Percentiles rank a stretch among this genome's conserved stretches.
Evolutionary conservation across 2,329 filamentous ascomycete species (phyloP).

Genomic region (Aspergillus sp.): DNA sequence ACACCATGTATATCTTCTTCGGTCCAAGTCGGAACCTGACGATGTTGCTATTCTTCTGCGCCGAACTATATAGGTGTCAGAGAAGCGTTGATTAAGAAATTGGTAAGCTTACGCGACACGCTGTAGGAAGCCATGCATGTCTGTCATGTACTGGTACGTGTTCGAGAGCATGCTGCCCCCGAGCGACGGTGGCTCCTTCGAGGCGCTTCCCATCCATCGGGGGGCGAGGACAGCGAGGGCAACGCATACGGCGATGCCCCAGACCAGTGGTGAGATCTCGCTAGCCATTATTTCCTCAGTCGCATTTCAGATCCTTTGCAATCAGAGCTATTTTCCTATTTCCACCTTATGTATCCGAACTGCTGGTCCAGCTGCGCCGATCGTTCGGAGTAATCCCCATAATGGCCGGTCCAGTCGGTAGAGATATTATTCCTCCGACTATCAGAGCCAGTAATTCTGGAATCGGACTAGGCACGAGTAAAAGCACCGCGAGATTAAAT

Average conservation of each 20-base stretch:
- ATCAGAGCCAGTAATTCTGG: neutral
- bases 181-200: neutral
- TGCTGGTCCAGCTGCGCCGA: neutral
- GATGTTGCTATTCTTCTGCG: neutral
- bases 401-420: neutral
- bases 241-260: neutral
- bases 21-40: neutral
- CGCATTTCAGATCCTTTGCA: neutral
- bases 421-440: neutral
- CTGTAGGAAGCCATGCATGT: neutral
- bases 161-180: neutral
- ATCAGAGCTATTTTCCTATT: neutral
- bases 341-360: neutral
- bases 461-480: neutral
- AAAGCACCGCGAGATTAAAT: neutral
- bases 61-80: neutral
- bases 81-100: neutral
- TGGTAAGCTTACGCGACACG: neutral
- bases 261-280: neutral
- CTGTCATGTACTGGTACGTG: neutral
- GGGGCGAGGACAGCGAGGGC: neutral
- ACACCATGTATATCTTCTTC: neutral
- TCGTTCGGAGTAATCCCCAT: neutral
- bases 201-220: neutral
- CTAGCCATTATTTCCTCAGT: neutral